Conservation (phyloP, 2,329 filamentous ascomycete species). For the Diaporthe citriasiana region DNA sequence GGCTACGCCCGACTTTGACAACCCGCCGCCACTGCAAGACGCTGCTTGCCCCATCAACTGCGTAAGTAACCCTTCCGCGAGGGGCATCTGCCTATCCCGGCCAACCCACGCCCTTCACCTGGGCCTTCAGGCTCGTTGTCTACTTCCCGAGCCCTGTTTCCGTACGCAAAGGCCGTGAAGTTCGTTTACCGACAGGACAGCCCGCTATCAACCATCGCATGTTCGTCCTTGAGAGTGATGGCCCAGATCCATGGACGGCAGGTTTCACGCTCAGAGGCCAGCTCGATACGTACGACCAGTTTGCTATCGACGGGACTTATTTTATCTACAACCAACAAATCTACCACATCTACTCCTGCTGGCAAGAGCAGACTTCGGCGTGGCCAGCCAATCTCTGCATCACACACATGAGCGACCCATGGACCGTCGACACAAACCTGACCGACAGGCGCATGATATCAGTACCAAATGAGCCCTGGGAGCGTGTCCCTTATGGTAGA, state of each 20-base stretch:
- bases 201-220: constrained; percentile 55
- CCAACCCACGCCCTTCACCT: background rate
- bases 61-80: background rate
- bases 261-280: constrained; percentile 51
- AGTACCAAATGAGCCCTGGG: constrained; percentile 53
- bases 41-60: constrained; percentile 53
- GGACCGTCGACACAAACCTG: constrained; percentile 52
- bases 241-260: constrained; percentile 52
- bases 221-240: constrained; percentile 52
- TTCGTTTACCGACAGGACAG: background rate
- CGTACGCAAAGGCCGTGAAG: background rate
- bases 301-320: constrained; percentile 55
- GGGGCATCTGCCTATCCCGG: background rate
- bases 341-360: constrained; percentile 56
- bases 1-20: constrained; percentile 53
- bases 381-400: constrained; percentile 56
- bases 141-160: background rate
- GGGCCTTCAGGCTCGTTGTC: background rate
- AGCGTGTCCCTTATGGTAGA: constrained; percentile 53
- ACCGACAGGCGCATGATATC: constrained; percentile 53
- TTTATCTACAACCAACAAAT: constrained; percentile 49
- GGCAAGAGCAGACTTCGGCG: constrained; percentile 52
- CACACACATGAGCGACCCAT: constrained; percentile 53
- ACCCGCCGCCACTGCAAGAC: constrained; percentile 52
- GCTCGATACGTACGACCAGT: constrained; percentile 54